Percentiles rank a stretch among this genome's conserved stretches.
These are phyloP conservation scores for Aspergillus eucalypticola DNA, from an alignment of 2,329 filamentous ascomycete genomes.

Conservation along the genomic window DNA sequence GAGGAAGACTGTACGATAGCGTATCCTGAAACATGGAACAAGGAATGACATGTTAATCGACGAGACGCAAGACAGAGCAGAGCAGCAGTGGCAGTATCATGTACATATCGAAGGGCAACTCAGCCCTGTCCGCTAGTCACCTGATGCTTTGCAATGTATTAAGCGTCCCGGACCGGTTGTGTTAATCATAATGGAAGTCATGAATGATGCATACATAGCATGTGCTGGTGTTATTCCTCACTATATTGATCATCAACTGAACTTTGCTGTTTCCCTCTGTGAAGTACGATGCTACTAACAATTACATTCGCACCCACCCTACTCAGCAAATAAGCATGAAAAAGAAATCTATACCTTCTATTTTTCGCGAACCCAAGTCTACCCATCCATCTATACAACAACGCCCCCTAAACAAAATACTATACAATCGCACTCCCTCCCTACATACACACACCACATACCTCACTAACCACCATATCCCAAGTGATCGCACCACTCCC, in stretches of 20 bases:
- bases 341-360: not conserved
- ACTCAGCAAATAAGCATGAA: not conserved
- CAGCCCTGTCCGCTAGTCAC: conserved; percentile 8
- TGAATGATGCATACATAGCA: conserved; percentile 1
- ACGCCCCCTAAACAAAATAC: not conserved
- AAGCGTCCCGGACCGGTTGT: conserved; percentile 19
- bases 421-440: not conserved
- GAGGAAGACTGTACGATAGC: conserved; percentile 35
- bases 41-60: conserved; percentile 6
- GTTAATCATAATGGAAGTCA: conserved; percentile 23
- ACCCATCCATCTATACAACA: not conserved
- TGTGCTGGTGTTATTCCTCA: not conserved
- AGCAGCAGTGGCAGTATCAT: conserved; percentile 12
- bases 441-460: too few relatives aligned
- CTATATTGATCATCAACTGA: not conserved
- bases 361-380: not conserved
- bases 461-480: not conserved
- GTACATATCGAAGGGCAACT: conserved; percentile 20
- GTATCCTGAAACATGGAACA: conserved; percentile 13
- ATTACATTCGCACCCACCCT: not conserved
- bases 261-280: not conserved
- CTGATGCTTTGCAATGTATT: conserved; percentile 16
- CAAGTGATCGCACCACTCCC: not conserved
- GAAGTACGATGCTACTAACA: not conserved
- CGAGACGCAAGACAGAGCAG: conserved; percentile 7